Percentiles rank a stretch among this genome's conserved stretches.
Evolutionary conservation across 1,139 yeast genomes (phyloP).

Genomic region (Tardiomyces blankii): DNA sequence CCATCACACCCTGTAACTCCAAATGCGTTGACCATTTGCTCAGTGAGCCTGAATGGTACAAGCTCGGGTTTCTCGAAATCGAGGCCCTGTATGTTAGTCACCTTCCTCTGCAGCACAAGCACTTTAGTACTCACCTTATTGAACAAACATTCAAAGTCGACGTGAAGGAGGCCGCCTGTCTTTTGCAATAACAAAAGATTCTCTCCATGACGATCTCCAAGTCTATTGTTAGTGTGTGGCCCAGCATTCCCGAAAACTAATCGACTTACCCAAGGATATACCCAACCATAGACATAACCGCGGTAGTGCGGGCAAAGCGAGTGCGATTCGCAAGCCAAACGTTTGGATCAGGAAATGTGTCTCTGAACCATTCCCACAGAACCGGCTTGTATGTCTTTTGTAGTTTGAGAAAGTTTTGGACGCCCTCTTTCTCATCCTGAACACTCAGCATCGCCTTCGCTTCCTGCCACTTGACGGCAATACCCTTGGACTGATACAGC

Average conservation of each 20-base stretch:
- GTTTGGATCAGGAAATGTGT: conserved; percentile 80
- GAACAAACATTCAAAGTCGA: conserved; percentile 92
- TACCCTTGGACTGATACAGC: conserved; percentile 26
- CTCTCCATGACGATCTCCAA: conserved; percentile 96
- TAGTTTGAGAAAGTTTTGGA: conserved; percentile 11
- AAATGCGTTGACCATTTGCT: conserved; percentile 81
- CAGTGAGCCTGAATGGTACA: conserved; percentile 89
- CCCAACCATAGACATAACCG: conserved; percentile 98
- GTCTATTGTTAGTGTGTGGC: conserved; percentile 22
- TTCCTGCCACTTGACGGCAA: conserved; percentile 21
- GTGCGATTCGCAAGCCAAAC: conserved; percentile 79
- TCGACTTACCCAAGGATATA: conserved; percentile 38
- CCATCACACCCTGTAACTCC: conserved; percentile 92
- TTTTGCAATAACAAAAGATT: conserved; percentile 66
- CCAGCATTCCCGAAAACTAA: not conserved
- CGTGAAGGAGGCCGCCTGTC: conserved; percentile 78
- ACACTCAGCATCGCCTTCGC: conserved; percentile 1
- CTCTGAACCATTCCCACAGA: conserved; percentile 77
- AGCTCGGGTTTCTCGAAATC: conserved; percentile 72
- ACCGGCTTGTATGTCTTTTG: conserved; percentile 52
- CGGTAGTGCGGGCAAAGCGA: conserved; percentile 64
- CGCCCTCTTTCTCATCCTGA: conserved; percentile 2
- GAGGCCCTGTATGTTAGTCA: conserved; percentile 20
- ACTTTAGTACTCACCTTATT: conserved; percentile 34
- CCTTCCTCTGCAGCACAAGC: conserved; percentile 5